Evolutionary conservation across 768 basidiomycete genomes (phyloP), one percentile per base, ranked within the genome.

Genomic region (Tricholoma saponaceum): DNA sequence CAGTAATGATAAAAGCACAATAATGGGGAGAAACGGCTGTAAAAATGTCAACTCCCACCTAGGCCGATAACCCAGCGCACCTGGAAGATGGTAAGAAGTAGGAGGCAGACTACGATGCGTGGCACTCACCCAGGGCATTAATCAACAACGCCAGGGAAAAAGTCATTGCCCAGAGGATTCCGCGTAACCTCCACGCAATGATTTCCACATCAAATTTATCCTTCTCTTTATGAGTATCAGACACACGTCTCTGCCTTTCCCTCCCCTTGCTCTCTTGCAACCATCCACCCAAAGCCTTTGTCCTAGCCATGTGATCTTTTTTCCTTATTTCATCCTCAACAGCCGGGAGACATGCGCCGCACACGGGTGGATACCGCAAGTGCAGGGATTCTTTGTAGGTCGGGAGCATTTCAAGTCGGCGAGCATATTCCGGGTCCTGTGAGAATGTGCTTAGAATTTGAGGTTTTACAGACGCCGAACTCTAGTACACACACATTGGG

Each of bases 351-450:
- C 95, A 98, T 3, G 75, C 70, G 0, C 77, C 74, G 69, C 95
- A 98, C 30, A 96, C 87, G 2, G 89, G 92, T 8, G 95, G 95
- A 67, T 97, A 97, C 8, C 95, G 89, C 12, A 72, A 59, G 62
- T 95, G 83, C 18, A 98, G 76, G 1, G 87, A 89, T 61, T 82
- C 79, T 39, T 83, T 80, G 70, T 97, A 96, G 41, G 81, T 80
- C 0, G 86, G 83, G 5, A 92, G 80, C 59, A 78, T 79, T 43
- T 81, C 82, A 26, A 88, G 75, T 14, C 89, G 83, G 18, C 72
- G 72, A 30, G 76, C 73, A 66, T 92, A 91, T 56, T 89, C 84
- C 3, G 90, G 87, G 64, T 85, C 84, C 92, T 95, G 63, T 50
- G n/a, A 12, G 55, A 37, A 47, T 50, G 58, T 9, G n/a, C n/a